These are phyloP conservation scores for Globisporangium heterothallicum DNA, from an alignment of 352 stramenopile genomes.

Conservation along the genomic window DNA sequence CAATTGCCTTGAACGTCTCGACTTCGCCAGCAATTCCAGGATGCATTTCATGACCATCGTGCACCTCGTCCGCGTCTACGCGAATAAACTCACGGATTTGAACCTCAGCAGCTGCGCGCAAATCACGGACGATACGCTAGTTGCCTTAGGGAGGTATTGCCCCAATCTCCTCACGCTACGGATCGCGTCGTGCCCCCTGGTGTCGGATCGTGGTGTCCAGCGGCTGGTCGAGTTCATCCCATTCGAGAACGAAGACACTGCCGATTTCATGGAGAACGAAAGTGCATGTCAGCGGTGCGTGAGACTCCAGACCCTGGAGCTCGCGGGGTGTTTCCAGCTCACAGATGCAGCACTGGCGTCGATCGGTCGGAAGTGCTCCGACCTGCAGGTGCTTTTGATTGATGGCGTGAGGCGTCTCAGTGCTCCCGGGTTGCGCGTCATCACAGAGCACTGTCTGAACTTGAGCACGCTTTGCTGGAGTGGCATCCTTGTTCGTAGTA, in stretches of 20 bases:
- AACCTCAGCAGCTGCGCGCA: conserved; percentile 50
- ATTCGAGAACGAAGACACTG: conserved; percentile 14
- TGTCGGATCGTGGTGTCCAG: conserved; percentile 49
- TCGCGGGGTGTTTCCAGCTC: conserved; percentile 64
- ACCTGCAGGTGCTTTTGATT: conserved; percentile 41
- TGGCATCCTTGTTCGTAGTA: conserved; percentile 53
- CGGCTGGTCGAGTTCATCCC: conserved; percentile 37
- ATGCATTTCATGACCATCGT: conserved; percentile 40
- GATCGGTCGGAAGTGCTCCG: conserved; percentile 29
- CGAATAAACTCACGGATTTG: conserved; percentile 29
- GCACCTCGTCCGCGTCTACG: conserved; percentile 35
- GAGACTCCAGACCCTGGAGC: conserved; percentile 38
- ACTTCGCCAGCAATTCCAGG: conserved; percentile 25
- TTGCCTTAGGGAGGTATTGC: conserved; percentile 36
- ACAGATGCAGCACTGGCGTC: conserved; percentile 38
- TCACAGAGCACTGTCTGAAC: conserved; percentile 30
- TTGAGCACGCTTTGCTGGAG: conserved; percentile 42
- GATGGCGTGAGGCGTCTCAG: conserved; percentile 55
- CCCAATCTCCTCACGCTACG: conserved; percentile 31
- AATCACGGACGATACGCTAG: conserved; percentile 49
- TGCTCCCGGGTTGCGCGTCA: conserved; percentile 15
- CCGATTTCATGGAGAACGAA: conserved; percentile 24
- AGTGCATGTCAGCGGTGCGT: conserved; percentile 26
- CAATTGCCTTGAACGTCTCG: conserved; percentile 25
- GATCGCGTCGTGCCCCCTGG: conserved; percentile 43